Conservation (phyloP, 2,329 filamentous ascomycete species). For the Colletotrichum sp. region DNA sequence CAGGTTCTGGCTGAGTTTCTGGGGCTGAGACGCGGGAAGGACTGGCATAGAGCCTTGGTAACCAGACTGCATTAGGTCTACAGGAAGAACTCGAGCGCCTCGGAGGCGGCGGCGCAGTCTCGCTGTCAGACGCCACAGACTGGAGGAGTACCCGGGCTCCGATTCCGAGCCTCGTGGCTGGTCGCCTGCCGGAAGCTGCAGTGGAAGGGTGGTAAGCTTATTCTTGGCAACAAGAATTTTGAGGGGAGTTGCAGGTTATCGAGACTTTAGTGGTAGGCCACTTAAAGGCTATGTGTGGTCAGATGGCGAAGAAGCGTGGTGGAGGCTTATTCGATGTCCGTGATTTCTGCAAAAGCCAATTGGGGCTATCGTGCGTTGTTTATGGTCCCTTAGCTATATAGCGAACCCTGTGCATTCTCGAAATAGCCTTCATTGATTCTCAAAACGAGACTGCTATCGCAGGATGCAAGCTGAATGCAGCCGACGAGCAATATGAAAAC, state of each 20-base stretch:
- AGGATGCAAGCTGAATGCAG: background rate
- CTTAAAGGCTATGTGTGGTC: background rate
- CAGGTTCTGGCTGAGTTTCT: background rate
- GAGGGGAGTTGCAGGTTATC: background rate
- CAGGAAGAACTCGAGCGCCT: background rate
- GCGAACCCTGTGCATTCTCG: background rate
- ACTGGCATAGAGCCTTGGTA: background rate
- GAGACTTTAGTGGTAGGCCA: background rate
- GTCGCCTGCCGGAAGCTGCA: background rate
- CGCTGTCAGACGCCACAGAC: background rate
- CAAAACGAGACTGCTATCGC: background rate
- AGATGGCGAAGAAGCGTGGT: background rate
- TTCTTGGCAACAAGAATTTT: background rate
- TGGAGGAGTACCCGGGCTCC: background rate
- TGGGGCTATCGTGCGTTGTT: background rate
- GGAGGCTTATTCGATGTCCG: background rate
- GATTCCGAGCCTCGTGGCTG: background rate
- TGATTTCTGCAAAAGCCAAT: background rate
- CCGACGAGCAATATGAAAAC: background rate
- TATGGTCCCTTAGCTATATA: background rate
- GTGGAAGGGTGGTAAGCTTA: slow-evolving; percentile 1
- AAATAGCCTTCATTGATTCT: background rate
- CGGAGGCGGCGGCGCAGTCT: slow-evolving; percentile 6
- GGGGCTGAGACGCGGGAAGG: background rate
- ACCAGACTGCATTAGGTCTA: background rate